Conservation (phyloP, 2,329 filamentous ascomycete genomes). For the Ceratocystis destructans region DNA sequence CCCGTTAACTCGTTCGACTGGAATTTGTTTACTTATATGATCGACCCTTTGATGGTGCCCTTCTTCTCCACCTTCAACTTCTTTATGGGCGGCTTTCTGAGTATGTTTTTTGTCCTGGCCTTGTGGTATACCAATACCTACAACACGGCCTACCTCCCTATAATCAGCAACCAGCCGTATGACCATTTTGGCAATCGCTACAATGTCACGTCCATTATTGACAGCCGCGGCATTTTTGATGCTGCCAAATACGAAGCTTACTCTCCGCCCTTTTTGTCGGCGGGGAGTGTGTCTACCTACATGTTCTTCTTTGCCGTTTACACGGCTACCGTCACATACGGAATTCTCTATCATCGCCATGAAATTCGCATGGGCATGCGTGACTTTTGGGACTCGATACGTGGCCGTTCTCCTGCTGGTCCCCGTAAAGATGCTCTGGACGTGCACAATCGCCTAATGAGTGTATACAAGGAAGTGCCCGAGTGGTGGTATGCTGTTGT, state of each 20-base stretch:
- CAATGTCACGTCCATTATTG: slow-evolving; percentile 32
- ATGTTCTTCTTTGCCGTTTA: slow-evolving; percentile 44
- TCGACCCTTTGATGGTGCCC: slow-evolving; percentile 34
- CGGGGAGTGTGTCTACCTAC: slow-evolving; percentile 39
- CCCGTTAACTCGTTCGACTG: slow-evolving; percentile 33
- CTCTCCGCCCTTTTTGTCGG: slow-evolving; percentile 38
- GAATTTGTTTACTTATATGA: slow-evolving; percentile 27
- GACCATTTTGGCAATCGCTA: slow-evolving; percentile 37
- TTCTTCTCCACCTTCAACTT: slow-evolving; percentile 50
- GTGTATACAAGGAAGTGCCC: slow-evolving; percentile 32
- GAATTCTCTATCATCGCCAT: slow-evolving; percentile 37
- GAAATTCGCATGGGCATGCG: slow-evolving; percentile 38
- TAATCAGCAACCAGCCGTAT: slow-evolving; percentile 39
- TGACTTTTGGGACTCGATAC: slow-evolving; percentile 34
- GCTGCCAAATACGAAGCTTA: slow-evolving; percentile 35
- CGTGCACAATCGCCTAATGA: slow-evolving; percentile 25
- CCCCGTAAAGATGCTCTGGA: slow-evolving; percentile 26
- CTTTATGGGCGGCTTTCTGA: slow-evolving; percentile 42
- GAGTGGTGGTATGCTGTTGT: slow-evolving; percentile 41
- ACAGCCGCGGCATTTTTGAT: slow-evolving; percentile 34
- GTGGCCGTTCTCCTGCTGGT: slow-evolving; percentile 23
- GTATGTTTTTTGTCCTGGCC: slow-evolving; percentile 40
- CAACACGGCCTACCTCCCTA: slow-evolving; percentile 41
- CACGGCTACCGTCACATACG: slow-evolving; percentile 38
- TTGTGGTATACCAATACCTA: slow-evolving; percentile 48